These are phyloP conservation scores for Chalciporus pseudorubinellus DNA, from an alignment of 768 basidiomycete genomes.

Conservation along the genomic window DNA sequence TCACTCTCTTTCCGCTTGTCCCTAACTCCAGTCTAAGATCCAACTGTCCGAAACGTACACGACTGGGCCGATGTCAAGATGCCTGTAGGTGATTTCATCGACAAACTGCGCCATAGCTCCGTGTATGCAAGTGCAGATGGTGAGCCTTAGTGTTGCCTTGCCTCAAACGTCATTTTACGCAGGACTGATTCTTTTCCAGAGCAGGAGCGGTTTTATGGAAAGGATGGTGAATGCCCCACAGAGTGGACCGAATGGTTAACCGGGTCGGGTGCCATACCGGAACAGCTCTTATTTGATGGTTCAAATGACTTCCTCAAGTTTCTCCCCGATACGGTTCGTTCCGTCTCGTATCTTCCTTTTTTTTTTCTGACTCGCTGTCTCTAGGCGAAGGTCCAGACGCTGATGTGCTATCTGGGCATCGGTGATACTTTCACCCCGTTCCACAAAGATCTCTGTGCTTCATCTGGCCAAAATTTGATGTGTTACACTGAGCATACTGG, in stretches of 20 bases:
- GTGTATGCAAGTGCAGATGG: constrained; percentile 40
- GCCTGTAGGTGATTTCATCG: constrained; percentile 51
- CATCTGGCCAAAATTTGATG: constrained; percentile 86
- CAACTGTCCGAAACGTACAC: constrained; percentile 63
- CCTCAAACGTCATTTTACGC: no score
- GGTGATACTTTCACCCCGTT: constrained; percentile 83
- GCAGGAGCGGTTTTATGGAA: constrained; percentile 66
- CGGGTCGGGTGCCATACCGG: constrained; percentile 46
- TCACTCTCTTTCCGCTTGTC: background rate
- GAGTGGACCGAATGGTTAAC: constrained; percentile 65
- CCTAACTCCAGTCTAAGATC: constrained; percentile 39
- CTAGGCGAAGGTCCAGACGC: constrained; percentile 64
- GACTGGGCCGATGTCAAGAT: constrained; percentile 53
- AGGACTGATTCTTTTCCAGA: constrained; percentile 38
- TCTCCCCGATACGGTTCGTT: constrained; percentile 51
- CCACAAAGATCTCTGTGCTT: constrained; percentile 83
- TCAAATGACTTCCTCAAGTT: constrained; percentile 56
- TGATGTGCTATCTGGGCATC: constrained; percentile 84
- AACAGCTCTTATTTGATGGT: constrained; percentile 49
- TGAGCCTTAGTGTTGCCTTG: constrained; percentile 15
- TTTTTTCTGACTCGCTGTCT: constrained; percentile 4
- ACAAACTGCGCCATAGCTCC: constrained; percentile 36
- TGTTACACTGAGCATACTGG: constrained; percentile 71
- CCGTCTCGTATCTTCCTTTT: background rate
- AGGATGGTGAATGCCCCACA: constrained; percentile 69